Conservation (phyloP, 1,284 basidiomycete genomes). For the Ustilago bromivora region DNA sequence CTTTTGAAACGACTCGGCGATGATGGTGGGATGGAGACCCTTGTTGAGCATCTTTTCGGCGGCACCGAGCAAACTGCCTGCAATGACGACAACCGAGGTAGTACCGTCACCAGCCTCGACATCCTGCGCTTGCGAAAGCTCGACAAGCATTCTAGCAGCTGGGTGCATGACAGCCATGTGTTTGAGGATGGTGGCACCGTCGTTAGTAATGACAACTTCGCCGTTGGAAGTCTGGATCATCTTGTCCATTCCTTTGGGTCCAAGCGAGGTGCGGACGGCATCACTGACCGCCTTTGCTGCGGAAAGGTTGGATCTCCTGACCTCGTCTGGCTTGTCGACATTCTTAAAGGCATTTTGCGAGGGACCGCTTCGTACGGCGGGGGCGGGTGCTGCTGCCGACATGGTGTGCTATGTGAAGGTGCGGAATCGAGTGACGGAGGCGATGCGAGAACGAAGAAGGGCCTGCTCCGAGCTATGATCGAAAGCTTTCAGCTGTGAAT, state of each 20-base stretch:
- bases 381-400: constrained; percentile 51
- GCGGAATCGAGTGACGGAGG: background rate
- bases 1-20: constrained; percentile 93
- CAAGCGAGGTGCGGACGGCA: constrained; percentile 94
- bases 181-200: constrained; percentile 97
- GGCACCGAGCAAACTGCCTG: constrained; percentile 89
- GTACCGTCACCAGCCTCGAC: constrained; percentile 99
- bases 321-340: constrained; percentile 70
- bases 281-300: constrained; percentile 87
- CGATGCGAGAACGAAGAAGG: background rate
- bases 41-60: constrained; percentile 97
- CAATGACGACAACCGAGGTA: constrained; percentile 97
- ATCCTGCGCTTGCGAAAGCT: constrained; percentile 97
- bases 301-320: constrained; percentile 65
- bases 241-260: constrained; percentile 99
- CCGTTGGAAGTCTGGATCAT: constrained; percentile 99
- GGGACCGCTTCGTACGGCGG: constrained; percentile 31
- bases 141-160: constrained; percentile 95
- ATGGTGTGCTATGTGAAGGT: constrained; percentile 10
- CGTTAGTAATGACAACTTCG: constrained; percentile 98
- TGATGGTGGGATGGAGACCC: constrained; percentile 94
- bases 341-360: constrained; percentile 68
- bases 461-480: background rate
- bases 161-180: constrained; percentile 98
- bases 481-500: background rate